Base-by-base conservation (phyloP, 257 asterid genomes). In the Nicotiana sylvestris region DNA sequence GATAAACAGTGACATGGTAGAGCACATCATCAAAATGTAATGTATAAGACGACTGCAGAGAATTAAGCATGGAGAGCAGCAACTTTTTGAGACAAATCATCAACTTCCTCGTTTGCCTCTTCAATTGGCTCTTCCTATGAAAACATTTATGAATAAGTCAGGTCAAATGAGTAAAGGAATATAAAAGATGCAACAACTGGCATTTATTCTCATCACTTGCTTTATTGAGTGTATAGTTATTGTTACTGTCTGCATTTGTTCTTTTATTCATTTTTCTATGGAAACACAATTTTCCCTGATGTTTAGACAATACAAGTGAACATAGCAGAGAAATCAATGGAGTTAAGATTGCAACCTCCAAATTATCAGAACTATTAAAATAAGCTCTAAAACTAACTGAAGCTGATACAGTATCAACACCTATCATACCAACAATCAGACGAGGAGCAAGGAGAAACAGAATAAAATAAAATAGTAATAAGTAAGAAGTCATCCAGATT, bases 71-170 rank as follows among this genome's bases (percentile, higher is more conserved):
- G 86, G 46, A 89, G 89, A 43, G 77, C 60, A 39, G 83, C 83
- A 77, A 85, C 84, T 39, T 88, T 84, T 25, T 85, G 83, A 2
- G 87, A 46, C 85, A 88, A 72, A 17, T 72, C 91, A 66, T 88
- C 88, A 13, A 85, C 66, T 55, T 87, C 89, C 81, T 88, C 91
- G 13, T 80, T 79, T 70, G 82, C 83, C 85, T 88, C 92, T 13
- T 67, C 85, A 61, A 87, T 89, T 9, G 88, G 76, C 32, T 84
- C 92, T 64, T 84, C 86, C 90, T 87, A 83, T 60, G 29, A 39
- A 62, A 16, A 72, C 61, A 72, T 46, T 72, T 72, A 43, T 25
- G 39, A 46, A 49, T 10, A 72, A 46, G 61, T 25, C 33, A 13
- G 3, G 37, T 46, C 25, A 46, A 11, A 74, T 74, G 62, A 74